Evolutionary conservation across 495 filamentous ascomycete genomes (phyloP), one percentile per base, ranked within the genome.

Genomic region (Aspergillus mulundensis): DNA sequence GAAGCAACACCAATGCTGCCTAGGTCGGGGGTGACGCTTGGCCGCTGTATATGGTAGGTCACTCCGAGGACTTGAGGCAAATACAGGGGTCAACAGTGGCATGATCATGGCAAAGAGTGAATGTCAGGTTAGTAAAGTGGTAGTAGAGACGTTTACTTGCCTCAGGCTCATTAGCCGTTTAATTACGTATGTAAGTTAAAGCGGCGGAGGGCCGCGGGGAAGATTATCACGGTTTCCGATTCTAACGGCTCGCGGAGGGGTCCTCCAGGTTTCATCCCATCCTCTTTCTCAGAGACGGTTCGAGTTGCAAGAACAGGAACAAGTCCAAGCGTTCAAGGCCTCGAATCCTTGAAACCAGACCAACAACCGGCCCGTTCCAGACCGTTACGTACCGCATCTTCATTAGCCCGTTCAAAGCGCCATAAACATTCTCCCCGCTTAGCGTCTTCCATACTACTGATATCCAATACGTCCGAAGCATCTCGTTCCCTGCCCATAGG

Each of bases 341-440:
- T 48, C 18, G 7, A 36, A 50, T 36, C 30, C 12, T 38, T 16
- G 8, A 23, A 38, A 38, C 4, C 28, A 21, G 18, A 8, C 48
- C 6, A 25, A 21, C 48, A 15, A 18, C 16, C 34, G 48, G 12
- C 48, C 14, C 32, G 34, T 40, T 38, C 30, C 47, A 50, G 47
- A 50, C 48, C 24, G 10, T 39, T 50, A 49, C 47, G 20, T 39
- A 39, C 14, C 47, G 7, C 34, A 25, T 24, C 21, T 50, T 50
- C 47, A 50, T 50, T 50, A 36, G 41, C 41, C 41, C 41, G 41
- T 44, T 44, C 41, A 14, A 36, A 25, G 23, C 20, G 24, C 34
- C 40, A 50, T 50, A 18, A 50, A 40, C 48, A 40, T 14, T 44
- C 43, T 38, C 32, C 48, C 48, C 48, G 34, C 48, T 50, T 50